These are phyloP conservation scores for Triangularia verruculosa DNA, from an alignment of 2,329 filamentous ascomycete species.

Conservation along the genomic window DNA sequence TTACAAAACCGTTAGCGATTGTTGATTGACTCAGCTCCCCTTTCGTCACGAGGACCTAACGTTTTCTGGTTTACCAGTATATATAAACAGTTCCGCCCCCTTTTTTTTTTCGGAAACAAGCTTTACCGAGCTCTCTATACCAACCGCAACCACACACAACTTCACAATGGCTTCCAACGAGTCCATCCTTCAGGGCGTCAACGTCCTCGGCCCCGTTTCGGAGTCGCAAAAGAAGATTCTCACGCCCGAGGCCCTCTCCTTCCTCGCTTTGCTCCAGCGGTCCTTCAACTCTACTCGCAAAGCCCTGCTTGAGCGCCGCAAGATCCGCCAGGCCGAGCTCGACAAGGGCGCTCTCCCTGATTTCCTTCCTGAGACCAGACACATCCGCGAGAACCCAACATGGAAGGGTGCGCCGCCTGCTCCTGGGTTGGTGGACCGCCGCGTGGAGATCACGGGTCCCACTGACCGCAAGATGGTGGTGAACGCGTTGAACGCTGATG, in stretches of 20 bases:
- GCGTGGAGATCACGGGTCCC: constrained; percentile 95
- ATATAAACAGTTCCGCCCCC: background rate
- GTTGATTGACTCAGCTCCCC: constrained; percentile 7
- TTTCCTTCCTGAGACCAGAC: constrained; percentile 92
- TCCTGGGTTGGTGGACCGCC: constrained; percentile 86
- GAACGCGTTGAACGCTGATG: constrained; percentile 91
- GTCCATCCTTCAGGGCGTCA: constrained; percentile 80
- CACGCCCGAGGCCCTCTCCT: constrained; percentile 83
- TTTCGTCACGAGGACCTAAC: background rate
- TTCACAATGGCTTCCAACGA: constrained; percentile 65
- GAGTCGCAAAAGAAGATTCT: constrained; percentile 86
- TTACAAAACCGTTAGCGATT: constrained; percentile 3
- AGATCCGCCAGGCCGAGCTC: constrained; percentile 84
- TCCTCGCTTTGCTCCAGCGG: constrained; percentile 90
- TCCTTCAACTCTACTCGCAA: constrained; percentile 91
- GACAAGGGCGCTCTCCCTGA: constrained; percentile 86
- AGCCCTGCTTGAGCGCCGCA: constrained; percentile 79
- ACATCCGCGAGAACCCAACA: constrained; percentile 88
- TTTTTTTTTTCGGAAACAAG: background rate
- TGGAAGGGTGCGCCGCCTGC: constrained; percentile 93
- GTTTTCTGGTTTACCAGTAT: background rate
- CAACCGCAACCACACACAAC: constrained; percentile 6
- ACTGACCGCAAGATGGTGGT: constrained; percentile 99
- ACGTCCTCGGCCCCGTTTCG: constrained; percentile 75
- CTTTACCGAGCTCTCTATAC: background rate